These are phyloP conservation scores for Phytophthora aleatoria DNA, from an alignment of 352 stramenopile species.

Conservation along the genomic window DNA sequence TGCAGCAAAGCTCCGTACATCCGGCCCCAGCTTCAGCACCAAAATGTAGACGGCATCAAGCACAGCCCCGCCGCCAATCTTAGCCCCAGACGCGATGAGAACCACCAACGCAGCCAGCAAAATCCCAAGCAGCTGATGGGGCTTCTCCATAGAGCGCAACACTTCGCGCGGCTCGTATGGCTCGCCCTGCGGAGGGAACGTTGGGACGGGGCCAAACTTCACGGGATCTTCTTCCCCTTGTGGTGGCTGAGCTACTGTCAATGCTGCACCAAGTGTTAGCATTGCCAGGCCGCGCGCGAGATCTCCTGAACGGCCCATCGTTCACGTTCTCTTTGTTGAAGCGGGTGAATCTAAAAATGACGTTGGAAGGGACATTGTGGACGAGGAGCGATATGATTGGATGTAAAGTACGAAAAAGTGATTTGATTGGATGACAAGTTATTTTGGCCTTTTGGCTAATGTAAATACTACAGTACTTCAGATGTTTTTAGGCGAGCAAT, in stretches of 20 bases:
- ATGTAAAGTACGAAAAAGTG: too few species aligned
- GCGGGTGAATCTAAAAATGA: constrained; percentile 18
- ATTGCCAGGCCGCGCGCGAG: constrained; percentile 11
- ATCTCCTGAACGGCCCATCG: constrained; percentile 8
- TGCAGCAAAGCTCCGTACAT: constrained; percentile 35
- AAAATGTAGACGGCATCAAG: constrained; percentile 94
- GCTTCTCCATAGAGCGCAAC: constrained; percentile 23
- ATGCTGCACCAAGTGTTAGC: constrained; percentile 9
- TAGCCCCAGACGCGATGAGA: constrained; percentile 68
- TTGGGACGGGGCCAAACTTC: constrained; percentile 31
- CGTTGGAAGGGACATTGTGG: background rate
- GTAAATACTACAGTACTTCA: too few species aligned
- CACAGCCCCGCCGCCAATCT: constrained; percentile 87
- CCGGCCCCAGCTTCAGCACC: constrained; percentile 86
- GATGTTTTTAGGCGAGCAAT: background rate
- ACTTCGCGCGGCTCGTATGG: constrained; percentile 25
- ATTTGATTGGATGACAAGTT: too few species aligned
- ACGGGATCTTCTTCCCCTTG: constrained; percentile 25
- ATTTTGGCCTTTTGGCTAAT: too few species aligned
- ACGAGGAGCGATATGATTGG: background rate
- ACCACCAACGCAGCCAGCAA: constrained; percentile 51
- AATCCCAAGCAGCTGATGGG: constrained; percentile 37
- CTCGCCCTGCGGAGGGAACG: constrained; percentile 22
- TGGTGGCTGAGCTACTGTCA: constrained; percentile 8
- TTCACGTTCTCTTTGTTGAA: constrained; percentile 20